Conservation (phyloP, 106 monocot species). For the Platanthera guangdongensis region DNA sequence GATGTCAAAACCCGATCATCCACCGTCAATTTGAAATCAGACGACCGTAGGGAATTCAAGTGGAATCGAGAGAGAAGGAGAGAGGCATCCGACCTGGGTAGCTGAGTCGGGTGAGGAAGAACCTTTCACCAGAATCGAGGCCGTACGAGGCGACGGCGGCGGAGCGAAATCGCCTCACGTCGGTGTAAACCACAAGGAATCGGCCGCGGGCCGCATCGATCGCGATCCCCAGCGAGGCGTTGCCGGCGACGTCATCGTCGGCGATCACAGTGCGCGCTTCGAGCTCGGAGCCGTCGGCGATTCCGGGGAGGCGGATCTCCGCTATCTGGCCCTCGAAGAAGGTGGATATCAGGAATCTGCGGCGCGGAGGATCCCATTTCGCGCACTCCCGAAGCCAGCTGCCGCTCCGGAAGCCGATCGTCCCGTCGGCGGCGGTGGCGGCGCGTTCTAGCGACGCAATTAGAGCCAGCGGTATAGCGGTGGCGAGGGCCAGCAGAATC, state of each 20-base stretch:
- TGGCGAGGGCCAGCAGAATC: slow-evolving; percentile 34
- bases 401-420: slow-evolving; percentile 34
- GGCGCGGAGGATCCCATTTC: slow-evolving; percentile 60
- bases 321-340: slow-evolving; percentile 43
- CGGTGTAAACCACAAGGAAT: slow-evolving; percentile 69
- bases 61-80: not conserved
- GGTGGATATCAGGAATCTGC: slow-evolving; percentile 78
- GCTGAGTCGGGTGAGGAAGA: slow-evolving; percentile 55
- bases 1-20: not conserved
- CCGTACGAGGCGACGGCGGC: slow-evolving; percentile 63
- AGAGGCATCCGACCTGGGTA: slow-evolving; percentile 32
- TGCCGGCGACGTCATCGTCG: slow-evolving; percentile 59
- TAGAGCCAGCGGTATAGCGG: slow-evolving; percentile 37
- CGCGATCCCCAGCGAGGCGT: slow-evolving; percentile 51
- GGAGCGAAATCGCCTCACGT: slow-evolving; percentile 24
- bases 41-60: not conserved
- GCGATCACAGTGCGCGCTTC: slow-evolving; percentile 40
- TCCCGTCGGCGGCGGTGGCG: slow-evolving; percentile 23
- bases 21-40: not conserved
- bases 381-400: slow-evolving; percentile 80
- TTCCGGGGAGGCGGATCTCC: slow-evolving; percentile 26
- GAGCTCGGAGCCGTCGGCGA: not conserved
- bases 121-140: slow-evolving; percentile 36
- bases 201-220: slow-evolving; percentile 42
- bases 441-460: slow-evolving; percentile 35